Evolutionary conservation across 2,329 filamentous ascomycete genomes (phyloP).

Genomic region (Aspergillus chevalieri): DNA sequence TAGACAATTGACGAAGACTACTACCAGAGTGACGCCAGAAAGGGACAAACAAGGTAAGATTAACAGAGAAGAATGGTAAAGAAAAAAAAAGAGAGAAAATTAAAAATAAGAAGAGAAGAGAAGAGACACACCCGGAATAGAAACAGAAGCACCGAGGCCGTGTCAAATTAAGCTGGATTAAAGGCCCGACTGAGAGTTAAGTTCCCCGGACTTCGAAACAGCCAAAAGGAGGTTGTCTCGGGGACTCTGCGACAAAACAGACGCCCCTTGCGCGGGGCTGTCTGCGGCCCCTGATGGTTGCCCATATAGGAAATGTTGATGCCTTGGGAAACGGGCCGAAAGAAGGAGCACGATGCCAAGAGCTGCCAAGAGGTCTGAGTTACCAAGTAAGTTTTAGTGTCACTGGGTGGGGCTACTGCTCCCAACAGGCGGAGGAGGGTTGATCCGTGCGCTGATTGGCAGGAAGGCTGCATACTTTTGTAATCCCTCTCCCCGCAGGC

Average conservation of each 20-base stretch:
- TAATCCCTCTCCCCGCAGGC: constrained; percentile 6
- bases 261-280: constrained; percentile 36
- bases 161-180: constrained; percentile 8
- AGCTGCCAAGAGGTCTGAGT: not conserved
- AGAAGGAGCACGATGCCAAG: not conserved
- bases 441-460: not conserved
- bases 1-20: constrained; percentile 21
- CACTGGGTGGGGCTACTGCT: not conserved
- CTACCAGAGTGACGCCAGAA: constrained; percentile 24
- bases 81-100: constrained; percentile 6
- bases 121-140: not conserved
- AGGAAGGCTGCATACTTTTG: not conserved
- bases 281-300: constrained; percentile 2
- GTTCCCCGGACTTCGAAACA: constrained; percentile 23
- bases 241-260: constrained; percentile 19
- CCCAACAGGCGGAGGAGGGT: not conserved
- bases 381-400: not conserved
- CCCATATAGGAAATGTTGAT: not conserved
- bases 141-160: constrained; percentile 3
- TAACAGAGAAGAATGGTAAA: not conserved
- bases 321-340: not conserved
- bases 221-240: constrained; percentile 25
- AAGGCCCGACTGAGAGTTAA: constrained; percentile 4
- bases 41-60: constrained; percentile 5
- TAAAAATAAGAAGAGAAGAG: constrained; percentile 4